Percentiles rank a stretch among this genome's conserved stretches.
These are phyloP conservation scores for Phaeomoniella chlamydospora DNA, from an alignment of 2,329 filamentous ascomycete species.

Conservation along the genomic window DNA sequence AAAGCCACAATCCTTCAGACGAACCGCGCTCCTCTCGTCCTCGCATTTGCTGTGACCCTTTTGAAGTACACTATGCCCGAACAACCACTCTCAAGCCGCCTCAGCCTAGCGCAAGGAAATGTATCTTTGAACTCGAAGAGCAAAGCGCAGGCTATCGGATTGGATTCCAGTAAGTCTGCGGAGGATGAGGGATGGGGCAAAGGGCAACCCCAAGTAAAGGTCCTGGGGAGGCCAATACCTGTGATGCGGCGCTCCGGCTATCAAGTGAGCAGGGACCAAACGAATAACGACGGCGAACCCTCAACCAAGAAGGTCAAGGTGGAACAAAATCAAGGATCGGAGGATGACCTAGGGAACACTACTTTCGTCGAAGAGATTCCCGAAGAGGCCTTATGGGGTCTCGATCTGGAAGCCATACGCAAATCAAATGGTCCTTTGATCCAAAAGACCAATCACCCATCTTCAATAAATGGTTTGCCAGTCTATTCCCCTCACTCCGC, in stretches of 20 bases:
- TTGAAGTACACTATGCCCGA: constrained; percentile 72
- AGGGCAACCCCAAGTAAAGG: constrained; percentile 57
- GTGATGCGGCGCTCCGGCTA: constrained; percentile 71
- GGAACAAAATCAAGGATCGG: constrained; percentile 14
- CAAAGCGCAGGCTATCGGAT: constrained; percentile 61
- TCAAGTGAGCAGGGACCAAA: constrained; percentile 35
- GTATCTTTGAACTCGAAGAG: constrained; percentile 67
- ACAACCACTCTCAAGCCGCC: constrained; percentile 67
- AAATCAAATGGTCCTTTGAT: constrained; percentile 23
- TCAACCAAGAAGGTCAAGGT: constrained; percentile 10
- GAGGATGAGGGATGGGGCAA: constrained; percentile 60
- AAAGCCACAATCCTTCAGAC: constrained; percentile 47
- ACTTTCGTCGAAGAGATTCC: constrained; percentile 4
- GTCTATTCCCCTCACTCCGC: constrained; percentile 63
- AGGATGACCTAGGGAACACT: constrained; percentile 1
- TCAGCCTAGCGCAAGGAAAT: constrained; percentile 72
- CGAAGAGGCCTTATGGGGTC: constrained; percentile 37
- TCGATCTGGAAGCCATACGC: constrained; percentile 41
- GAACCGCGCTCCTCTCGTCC: constrained; percentile 67
- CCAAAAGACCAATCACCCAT: constrained; percentile 7
- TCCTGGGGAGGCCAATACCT: constrained; percentile 59
- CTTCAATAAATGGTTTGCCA: constrained; percentile 38
- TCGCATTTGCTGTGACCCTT: constrained; percentile 64
- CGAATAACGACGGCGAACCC: constrained; percentile 6
- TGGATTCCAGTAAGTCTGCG: constrained; percentile 49